These are phyloP conservation scores for Kuraishia piskuri DNA, from an alignment of 805 yeast species.

Conservation along the genomic window DNA sequence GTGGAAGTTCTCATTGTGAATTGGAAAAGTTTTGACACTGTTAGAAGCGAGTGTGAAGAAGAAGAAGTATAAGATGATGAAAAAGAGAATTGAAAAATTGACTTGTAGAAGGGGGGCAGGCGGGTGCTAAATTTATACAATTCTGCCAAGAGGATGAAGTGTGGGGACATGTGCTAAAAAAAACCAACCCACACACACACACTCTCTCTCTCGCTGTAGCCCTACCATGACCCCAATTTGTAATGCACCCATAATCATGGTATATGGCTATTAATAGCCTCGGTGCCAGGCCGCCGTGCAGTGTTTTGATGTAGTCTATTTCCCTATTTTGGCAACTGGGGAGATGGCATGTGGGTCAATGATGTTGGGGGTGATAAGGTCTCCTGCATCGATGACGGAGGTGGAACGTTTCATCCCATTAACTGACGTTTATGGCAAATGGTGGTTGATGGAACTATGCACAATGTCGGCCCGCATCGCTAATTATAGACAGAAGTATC, in stretches of 20 bases:
- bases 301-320: not conserved
- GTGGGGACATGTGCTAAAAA: not conserved
- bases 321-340: not conserved
- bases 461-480: not conserved
- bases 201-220: too few relatives aligned
- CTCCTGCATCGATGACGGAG: not conserved
- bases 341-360: not conserved
- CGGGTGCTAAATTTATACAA: not conserved
- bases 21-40: not conserved
- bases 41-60: not conserved
- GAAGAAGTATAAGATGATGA: not conserved
- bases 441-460: not conserved
- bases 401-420: not conserved
- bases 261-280: not conserved
- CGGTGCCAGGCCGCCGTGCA: not conserved
- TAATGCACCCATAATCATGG: not conserved
- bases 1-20: constrained; percentile 8
- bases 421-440: not conserved
- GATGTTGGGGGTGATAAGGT: not conserved
- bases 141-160: not conserved
- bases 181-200: too few relatives aligned
- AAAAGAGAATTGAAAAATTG: not conserved
- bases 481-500: not conserved
- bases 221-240: not conserved
- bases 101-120: not conserved